phyloP scores from a whole-genome alignment of 1,284 basidiomycete genomes.

The Leccinum pachyderme region DNA sequence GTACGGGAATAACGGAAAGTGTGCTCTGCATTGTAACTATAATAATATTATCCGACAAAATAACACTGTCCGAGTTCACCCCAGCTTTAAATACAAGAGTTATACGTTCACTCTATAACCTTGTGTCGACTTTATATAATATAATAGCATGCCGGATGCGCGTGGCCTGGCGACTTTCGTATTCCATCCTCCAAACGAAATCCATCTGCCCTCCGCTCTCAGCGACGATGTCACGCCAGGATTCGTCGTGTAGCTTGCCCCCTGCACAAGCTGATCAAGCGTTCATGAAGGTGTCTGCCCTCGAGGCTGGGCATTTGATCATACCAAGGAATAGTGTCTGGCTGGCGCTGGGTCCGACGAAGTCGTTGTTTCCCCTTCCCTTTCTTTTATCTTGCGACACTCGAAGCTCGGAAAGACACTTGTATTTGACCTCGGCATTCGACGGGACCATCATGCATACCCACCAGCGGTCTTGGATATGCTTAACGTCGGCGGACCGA shows the following conservation, averaged over 20 bases:
- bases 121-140: too few species aligned
- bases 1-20: not conserved
- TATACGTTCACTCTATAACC: too few species aligned
- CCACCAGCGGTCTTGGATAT: constrained; percentile 34
- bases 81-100: too few species aligned
- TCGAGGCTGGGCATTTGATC: not conserved
- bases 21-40: constrained; percentile 16
- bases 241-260: not conserved
- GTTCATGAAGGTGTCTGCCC: not conserved
- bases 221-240: not conserved
- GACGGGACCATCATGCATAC: constrained; percentile 40
- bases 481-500: constrained; percentile 11
- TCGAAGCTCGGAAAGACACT: constrained; percentile 38
- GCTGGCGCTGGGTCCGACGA: constrained; percentile 32
- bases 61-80: too few species aligned
- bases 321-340: constrained; percentile 23
- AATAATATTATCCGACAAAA: too few species aligned
- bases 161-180: too few species aligned
- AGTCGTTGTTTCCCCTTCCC: constrained; percentile 36
- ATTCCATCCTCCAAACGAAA: not conserved
- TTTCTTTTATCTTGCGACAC: constrained; percentile 50
- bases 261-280: not conserved
- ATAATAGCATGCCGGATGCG: too few species aligned
- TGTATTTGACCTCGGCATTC: constrained; percentile 53
- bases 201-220: not conserved